phyloP scores from a whole-genome alignment of 352 stramenopile genomes.

The Phytophthora chlamydospora region DNA sequence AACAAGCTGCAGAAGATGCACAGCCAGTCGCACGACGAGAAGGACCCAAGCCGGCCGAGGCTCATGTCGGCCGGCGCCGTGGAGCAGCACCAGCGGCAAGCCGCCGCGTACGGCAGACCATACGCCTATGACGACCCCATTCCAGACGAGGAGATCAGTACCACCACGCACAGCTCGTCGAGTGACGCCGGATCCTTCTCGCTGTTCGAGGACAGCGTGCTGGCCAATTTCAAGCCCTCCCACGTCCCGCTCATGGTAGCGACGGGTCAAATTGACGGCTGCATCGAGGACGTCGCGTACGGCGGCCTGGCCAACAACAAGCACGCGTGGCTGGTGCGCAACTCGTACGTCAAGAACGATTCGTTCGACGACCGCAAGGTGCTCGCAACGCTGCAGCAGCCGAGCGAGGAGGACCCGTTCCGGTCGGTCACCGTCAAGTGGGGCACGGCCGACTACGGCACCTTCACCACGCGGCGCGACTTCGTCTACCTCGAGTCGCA shows the following conservation, averaged over 20 bases:
- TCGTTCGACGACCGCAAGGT: slow-evolving; percentile 42
- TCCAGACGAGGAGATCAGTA: slow-evolving; percentile 25
- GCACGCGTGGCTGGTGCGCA: slow-evolving; percentile 36
- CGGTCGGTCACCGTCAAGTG: slow-evolving; percentile 53
- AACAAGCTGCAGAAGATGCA: slow-evolving; percentile 30
- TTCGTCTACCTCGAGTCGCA: slow-evolving; percentile 47
- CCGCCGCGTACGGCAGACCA: slow-evolving; percentile 26
- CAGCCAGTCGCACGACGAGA: slow-evolving; percentile 29
- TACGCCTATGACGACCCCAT: slow-evolving; percentile 31
- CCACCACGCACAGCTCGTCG: slow-evolving; percentile 35
- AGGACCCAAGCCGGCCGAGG: slow-evolving; percentile 40
- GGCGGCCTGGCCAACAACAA: slow-evolving; percentile 40
- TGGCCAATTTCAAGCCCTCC: slow-evolving; percentile 32
- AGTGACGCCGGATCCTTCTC: slow-evolving; percentile 43
- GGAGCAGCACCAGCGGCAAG: slow-evolving; percentile 33
- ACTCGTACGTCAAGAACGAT: slow-evolving; percentile 45
- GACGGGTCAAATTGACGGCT: slow-evolving; percentile 41
- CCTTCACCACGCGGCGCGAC: slow-evolving; percentile 43
- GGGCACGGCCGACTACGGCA: slow-evolving; percentile 31
- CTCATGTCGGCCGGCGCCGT: slow-evolving; percentile 42
- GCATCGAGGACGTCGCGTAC: slow-evolving; percentile 40
- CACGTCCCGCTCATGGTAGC: slow-evolving; percentile 40
- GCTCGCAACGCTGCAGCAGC: slow-evolving; percentile 40
- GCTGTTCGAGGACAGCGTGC: slow-evolving; percentile 38
- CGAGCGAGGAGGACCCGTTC: slow-evolving; percentile 49